Evolutionary conservation across 805 yeast genomes (phyloP).

Genomic region (Candida broadrunensis): DNA sequence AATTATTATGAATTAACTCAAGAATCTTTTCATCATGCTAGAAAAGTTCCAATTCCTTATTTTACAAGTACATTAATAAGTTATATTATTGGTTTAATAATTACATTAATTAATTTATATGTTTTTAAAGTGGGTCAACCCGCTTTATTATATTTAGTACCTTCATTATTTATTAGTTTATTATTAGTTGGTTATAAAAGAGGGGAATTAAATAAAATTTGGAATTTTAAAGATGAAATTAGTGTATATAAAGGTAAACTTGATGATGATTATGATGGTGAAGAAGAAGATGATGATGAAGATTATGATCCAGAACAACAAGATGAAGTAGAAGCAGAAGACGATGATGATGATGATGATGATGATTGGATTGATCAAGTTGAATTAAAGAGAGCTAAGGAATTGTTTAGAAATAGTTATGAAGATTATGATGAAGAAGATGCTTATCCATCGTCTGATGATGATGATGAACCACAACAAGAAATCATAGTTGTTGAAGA

Average conservation of each 20-base stretch:
- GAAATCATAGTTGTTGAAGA: slow-evolving; percentile 14
- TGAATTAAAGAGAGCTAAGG: slow-evolving; percentile 5
- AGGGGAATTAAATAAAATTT: slow-evolving; percentile 41
- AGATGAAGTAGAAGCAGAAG: slow-evolving; percentile 8
- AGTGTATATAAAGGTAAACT: slow-evolving; percentile 10
- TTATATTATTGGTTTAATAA: slow-evolving; percentile 45
- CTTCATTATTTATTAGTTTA: slow-evolving; percentile 35
- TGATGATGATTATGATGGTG: slow-evolving; percentile 6
- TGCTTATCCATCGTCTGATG: slow-evolving; percentile 8
- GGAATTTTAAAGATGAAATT: slow-evolving; percentile 33
- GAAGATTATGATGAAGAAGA: slow-evolving; percentile 5
- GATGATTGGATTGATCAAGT: slow-evolving; percentile 14
- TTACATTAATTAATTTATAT: slow-evolving; percentile 41
- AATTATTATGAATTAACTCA: slow-evolving; percentile 21
- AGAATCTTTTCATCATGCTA: slow-evolving; percentile 35
- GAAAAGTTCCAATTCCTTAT: slow-evolving; percentile 40
- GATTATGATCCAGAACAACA: slow-evolving; percentile 13
- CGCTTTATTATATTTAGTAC: slow-evolving; percentile 63
- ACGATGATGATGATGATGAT: slow-evolving; percentile 5
- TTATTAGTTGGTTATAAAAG: slow-evolving; percentile 27
- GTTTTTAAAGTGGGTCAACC: slow-evolving; percentile 55
- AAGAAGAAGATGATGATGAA: slow-evolving; percentile 12
- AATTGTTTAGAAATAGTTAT: slow-evolving; percentile 8
- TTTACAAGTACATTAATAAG: slow-evolving; percentile 45
- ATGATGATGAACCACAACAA: slow-evolving; percentile 15